Conservation (phyloP, 1,284 basidiomycete species). For the Heterobasidion irregulare region DNA sequence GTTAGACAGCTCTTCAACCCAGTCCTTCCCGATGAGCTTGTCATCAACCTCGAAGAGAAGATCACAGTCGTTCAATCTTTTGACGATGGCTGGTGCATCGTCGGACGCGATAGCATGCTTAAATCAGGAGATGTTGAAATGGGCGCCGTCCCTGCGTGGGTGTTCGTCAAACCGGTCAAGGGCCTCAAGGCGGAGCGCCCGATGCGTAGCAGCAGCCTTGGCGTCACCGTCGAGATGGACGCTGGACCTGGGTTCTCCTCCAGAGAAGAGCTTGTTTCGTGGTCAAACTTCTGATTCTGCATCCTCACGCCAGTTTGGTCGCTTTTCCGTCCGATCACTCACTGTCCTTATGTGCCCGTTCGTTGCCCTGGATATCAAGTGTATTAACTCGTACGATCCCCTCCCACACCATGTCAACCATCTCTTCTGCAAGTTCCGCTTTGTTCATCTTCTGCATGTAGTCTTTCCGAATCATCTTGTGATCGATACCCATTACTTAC, state of each 20-base stretch:
- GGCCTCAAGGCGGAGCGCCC: slow-evolving; percentile 54
- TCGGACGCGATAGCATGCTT: slow-evolving; percentile 44
- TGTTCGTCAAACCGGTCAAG: slow-evolving; percentile 53
- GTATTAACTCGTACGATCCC: too few species aligned
- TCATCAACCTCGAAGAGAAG: slow-evolving; percentile 45
- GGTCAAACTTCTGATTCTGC: slow-evolving; percentile 51
- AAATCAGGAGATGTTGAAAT: slow-evolving; percentile 42
- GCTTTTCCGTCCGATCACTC: neutral
- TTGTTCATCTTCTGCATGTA: too few species aligned
- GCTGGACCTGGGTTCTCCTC: slow-evolving; percentile 28
- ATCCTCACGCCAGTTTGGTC: neutral
- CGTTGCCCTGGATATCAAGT: too few species aligned
- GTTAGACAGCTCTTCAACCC: slow-evolving; percentile 58
- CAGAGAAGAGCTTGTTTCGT: slow-evolving; percentile 49
- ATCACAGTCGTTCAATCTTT: slow-evolving; percentile 49
- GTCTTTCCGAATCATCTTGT: neutral
- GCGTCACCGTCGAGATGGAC: slow-evolving; percentile 44
- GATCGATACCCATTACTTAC: neutral
- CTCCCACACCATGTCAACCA: too few species aligned
- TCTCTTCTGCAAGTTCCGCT: too few species aligned
- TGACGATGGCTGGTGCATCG: slow-evolving; percentile 73
- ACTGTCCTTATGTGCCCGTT: neutral
- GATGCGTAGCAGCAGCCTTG: slow-evolving; percentile 50
- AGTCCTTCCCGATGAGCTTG: slow-evolving; percentile 63
- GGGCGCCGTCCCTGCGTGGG: slow-evolving; percentile 67